These are phyloP conservation scores for Saccharomycopsis selenospora DNA, from an alignment of 805 yeast genomes.

Conservation along the genomic window DNA sequence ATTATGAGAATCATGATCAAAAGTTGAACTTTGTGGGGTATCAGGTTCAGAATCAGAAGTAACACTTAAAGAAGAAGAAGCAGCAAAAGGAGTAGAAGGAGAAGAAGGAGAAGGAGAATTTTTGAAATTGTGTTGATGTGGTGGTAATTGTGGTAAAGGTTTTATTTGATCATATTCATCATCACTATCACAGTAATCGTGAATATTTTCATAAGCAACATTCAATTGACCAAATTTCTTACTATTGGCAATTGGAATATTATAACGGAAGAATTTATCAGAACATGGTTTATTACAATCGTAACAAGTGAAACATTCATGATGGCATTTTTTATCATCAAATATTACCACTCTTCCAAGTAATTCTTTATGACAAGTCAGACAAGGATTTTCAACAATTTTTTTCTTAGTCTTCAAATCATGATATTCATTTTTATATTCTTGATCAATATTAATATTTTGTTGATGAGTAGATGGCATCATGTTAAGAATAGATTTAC, in stretches of 20 bases:
- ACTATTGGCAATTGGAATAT: constrained; percentile 39
- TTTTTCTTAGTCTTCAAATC: not conserved
- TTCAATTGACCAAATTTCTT: constrained; percentile 22
- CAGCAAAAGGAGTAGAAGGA: too few relatives aligned
- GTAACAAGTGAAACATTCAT: constrained; percentile 77
- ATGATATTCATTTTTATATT: not conserved
- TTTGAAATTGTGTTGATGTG: too few relatives aligned
- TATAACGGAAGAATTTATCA: constrained; percentile 74
- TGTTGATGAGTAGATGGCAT: not conserved
- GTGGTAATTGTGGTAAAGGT: constrained; percentile 3
- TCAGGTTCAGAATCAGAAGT: not conserved
- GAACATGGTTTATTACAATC: constrained; percentile 80
- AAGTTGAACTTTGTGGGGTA: constrained; percentile 11
- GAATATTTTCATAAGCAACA: constrained; percentile 1
- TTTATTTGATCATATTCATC: constrained; percentile 5
- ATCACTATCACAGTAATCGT: not conserved
- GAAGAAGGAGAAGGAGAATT: too few relatives aligned
- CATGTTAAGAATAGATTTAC: constrained; percentile 6
- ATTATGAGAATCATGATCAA: constrained; percentile 2
- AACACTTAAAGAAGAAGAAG: too few relatives aligned
- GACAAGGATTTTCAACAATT: constrained; percentile 30
- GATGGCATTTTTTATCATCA: constrained; percentile 68
- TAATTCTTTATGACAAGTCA: constrained; percentile 44
- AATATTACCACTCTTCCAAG: constrained; percentile 78
- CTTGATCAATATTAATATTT: not conserved